Conservation (phyloP, 2,329 filamentous ascomycete genomes). For the Tolypocladium pustulatum region DNA sequence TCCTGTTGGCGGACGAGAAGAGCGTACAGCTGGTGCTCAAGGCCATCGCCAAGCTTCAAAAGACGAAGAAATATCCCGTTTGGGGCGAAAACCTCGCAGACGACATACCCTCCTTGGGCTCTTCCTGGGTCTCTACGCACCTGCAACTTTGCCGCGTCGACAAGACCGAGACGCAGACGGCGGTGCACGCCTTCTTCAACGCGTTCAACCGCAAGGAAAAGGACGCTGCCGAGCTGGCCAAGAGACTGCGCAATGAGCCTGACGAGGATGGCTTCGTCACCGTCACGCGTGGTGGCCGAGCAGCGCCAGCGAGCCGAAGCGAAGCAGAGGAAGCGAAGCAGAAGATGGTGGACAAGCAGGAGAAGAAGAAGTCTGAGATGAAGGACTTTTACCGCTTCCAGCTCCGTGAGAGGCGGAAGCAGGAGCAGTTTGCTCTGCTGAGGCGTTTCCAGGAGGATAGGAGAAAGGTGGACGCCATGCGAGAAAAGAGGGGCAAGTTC, state of each 20-base stretch:
- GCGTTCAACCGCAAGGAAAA: constrained; percentile 64
- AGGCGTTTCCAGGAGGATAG: constrained; percentile 67
- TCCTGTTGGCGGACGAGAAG: constrained; percentile 72
- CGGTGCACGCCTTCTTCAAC: constrained; percentile 78
- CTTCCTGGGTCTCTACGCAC: constrained; percentile 51
- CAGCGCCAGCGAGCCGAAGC: constrained; percentile 62
- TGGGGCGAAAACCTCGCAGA: constrained; percentile 58
- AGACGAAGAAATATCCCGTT: constrained; percentile 47
- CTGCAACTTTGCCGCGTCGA: constrained; percentile 62
- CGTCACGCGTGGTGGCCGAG: constrained; percentile 67
- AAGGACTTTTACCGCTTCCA: constrained; percentile 81
- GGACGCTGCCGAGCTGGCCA: constrained; percentile 51
- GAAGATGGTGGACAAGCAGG: constrained; percentile 52
- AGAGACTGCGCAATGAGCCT: constrained; percentile 62
- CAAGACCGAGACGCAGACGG: constrained; percentile 52
- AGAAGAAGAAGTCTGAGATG: constrained; percentile 51
- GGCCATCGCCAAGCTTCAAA: constrained; percentile 53
- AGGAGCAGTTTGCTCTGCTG: constrained; percentile 56
- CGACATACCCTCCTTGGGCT: constrained; percentile 47
- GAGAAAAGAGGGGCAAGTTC: constrained; percentile 54
- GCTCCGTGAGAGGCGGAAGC: constrained; percentile 67
- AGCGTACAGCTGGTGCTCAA: constrained; percentile 70
- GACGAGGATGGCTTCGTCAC: constrained; percentile 96
- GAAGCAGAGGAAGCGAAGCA: constrained; percentile 53
- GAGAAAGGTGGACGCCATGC: constrained; percentile 61